Base-by-base conservation (phyloP, 768 basidiomycete species). In the Pilatotrama ljubarskyi region DNA sequence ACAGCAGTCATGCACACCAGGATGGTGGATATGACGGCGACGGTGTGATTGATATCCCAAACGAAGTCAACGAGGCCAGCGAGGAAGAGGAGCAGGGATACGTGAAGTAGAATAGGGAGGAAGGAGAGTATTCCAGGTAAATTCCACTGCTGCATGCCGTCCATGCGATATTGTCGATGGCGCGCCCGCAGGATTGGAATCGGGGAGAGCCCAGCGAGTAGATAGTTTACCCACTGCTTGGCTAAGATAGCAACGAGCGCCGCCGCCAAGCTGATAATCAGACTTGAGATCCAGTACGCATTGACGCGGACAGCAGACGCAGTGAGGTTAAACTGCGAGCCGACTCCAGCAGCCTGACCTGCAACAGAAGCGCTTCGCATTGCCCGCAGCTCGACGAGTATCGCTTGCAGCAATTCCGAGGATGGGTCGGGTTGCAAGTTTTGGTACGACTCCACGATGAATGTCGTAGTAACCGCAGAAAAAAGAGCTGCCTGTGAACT, bases 61-160 rank as follows among this genome's bases (percentile, higher is more conserved):
- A 82, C 68, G 65, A 83, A 80, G 20, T 75, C 70, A 26, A 81
- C 69, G 25, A 84, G 72, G 41, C 80, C 78, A 38, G 77, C 74
- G 66, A 85, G 77, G 68, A 84, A 83, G 7, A 83, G 72, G 24
- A 82, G 74, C 17, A 83, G 69, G 4, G 81, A 79, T 10, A 78
- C 66, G 62, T 83, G 82, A 18, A 83, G 74, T 11, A 83, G 74
- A 18, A 76, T 69, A 1, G 81, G 82, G 17, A 81, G 75, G 14
- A 70, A 60, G 25, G 77, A 74, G 5, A 82, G 76, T 17, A 81
- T 67, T 1, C 70, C 64, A 6, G 72, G 66, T 68, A 82, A 74
- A 7, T 69, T 68, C 65, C 79, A 79, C 49, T 64, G 68, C 17
- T 72, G 71, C 26, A 80, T 62, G 29, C 78, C 78, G 41, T 73